Base-by-base conservation (phyloP, 2,329 filamentous ascomycete species). In the Dendrostoma leiphaemia region DNA sequence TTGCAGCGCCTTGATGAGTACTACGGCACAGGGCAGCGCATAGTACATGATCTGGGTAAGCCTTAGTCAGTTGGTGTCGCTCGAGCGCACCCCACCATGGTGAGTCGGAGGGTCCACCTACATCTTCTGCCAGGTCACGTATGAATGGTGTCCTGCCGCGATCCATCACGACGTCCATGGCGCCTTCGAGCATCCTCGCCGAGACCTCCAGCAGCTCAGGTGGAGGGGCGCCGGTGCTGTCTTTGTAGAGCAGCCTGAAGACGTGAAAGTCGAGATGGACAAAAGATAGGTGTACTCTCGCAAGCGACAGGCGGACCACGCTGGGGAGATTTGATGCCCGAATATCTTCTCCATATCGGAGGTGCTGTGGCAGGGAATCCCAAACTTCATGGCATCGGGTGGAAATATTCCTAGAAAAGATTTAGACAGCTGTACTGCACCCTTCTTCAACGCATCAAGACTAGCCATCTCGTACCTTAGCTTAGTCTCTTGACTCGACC, bases 341-440 rank as follows among this genome's bases (percentile, higher is more conserved):
- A 26, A 23, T n/a, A 5, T 49, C 24, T 12, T 24, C 15, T 2
- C 26, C 32, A 15, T 21, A 49, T 21, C 35, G 15, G 7, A 49
- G 17, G 28, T 46, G 28, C 29, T 49, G n/a, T 12, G 47, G 47
- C n/a, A 49, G 32, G 24, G 47, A 40, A 13, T 49, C 24, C 47
- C 29, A 46, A 12, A 7, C 44, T 4, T 34, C 17, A 4, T 46
- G 29, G 17, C 44, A 46, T 15, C 44, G 28, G 17, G 12, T 13
- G 17, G 44, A 46, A 4, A 46, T 17, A 32, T 34, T 46, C 12
- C 44, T 46, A 23, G 21, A 19, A 19, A n/a, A 10, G 9, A 21
- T 3, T 46, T 21, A 46, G 19, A 15, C 4, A 8, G 6, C 7
- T 23, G 15, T 32, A 31, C 26, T 5, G 1, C 17, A 12, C 1